Conservation (phyloP, 1,284 basidiomycete species). For the Bondarzewia mesenterica region DNA sequence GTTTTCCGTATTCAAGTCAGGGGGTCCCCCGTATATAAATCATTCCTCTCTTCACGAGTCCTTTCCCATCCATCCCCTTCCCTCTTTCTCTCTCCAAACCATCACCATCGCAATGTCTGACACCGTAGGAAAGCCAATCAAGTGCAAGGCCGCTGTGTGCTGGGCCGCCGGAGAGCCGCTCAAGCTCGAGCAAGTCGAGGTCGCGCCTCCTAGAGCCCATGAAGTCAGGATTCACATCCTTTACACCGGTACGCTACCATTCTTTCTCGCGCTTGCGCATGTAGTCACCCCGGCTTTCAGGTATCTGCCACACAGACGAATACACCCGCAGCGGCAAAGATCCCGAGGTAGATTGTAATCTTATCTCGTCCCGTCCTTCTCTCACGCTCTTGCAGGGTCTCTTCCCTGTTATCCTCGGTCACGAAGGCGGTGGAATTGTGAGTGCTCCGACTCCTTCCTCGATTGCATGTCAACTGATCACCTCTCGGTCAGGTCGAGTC, state of each 20-base stretch:
- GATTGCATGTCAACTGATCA: conserved; percentile 5
- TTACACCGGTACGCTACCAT: conserved; percentile 61
- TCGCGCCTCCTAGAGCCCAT: conserved; percentile 82
- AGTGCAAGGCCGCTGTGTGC: conserved; percentile 92
- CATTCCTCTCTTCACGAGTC: too few species aligned
- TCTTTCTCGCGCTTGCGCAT: background rate
- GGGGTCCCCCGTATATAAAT: background rate
- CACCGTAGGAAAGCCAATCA: conserved; percentile 73
- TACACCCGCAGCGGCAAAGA: conserved; percentile 97
- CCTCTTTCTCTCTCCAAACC: background rate
- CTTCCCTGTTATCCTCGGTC: conserved; percentile 93
- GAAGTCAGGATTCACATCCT: conserved; percentile 94
- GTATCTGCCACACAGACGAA: conserved; percentile 97
- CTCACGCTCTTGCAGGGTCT: conserved; percentile 47
- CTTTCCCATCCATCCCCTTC: background rate
- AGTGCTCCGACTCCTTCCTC: conserved; percentile 22
- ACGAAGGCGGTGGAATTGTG: conserved; percentile 83
- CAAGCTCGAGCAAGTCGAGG: conserved; percentile 87
- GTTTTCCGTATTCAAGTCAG: too few species aligned
- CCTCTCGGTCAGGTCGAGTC: conserved; percentile 73
- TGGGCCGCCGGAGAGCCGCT: conserved; percentile 92
- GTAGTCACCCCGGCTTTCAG: conserved; percentile 27
- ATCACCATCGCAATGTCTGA: conserved; percentile 40
- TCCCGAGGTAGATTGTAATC: conserved; percentile 67
- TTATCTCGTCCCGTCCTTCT: conserved; percentile 1